Base-by-base conservation (phyloP, 2,329 filamentous ascomycete species). In the Arachnopeziza araneosa region DNA sequence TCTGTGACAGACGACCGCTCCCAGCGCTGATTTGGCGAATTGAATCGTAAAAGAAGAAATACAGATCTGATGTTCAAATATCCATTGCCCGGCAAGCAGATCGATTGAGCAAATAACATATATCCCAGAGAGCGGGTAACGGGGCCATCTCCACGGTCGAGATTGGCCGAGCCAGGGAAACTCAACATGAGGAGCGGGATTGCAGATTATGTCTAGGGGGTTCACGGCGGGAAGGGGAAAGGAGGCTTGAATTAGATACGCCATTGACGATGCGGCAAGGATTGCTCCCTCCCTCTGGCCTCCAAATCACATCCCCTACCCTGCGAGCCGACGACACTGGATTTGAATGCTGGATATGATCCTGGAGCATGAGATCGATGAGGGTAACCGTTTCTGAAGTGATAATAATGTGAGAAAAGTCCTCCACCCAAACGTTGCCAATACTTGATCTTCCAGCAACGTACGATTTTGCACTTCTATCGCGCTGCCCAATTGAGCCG, bases 251-350 rank as follows among this genome's bases (percentile, higher is more conserved):
- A 48, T 52, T 60, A 53, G 57, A 48, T 51, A 56, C 59, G 61
- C 61, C 61, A 55, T 55, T 63, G 61, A 63, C 57, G 55, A 55
- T 50, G 24, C 14, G n/a, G 36, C 61, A 49, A 53, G 59, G 61
- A 48, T 59, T 22, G 24, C 7, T 36, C 24, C 23, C 17, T 26
- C 32, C 32, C 44, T 32, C 23, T 24, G 48, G 22, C 36, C 30
- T 50, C 24, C 22, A 32, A 58, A 2, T n/a, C n/a, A 52, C 48
- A 50, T 50, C 22, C 48, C 19, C 48, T 50, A n/a, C 19, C 48
- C 48, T 50, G 48, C 48, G 22, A 50, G 19, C 5, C 48, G 19
- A 50, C 26, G 26, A 30, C 26, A 30, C 5, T 30, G 26, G 26
- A 30, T 30, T 30, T 30, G 26, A 30, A 30, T 30, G 26, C 26